Percentiles rank a stretch among this genome's conserved stretches.
Conservation (phyloP, 257 asterid species). For the Apocynum venetum region DNA sequence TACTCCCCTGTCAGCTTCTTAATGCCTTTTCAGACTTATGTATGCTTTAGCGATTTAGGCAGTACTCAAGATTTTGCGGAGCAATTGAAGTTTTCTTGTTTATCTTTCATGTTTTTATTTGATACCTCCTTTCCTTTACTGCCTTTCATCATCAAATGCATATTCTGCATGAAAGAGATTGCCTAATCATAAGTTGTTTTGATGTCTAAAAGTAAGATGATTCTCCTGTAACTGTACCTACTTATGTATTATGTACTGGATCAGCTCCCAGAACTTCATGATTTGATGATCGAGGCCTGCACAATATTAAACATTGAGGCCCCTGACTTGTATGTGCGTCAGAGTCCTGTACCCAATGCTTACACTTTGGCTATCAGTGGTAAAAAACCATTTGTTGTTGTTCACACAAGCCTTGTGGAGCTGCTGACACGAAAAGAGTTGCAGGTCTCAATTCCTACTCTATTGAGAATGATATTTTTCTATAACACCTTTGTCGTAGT, state of each 20-base stretch:
- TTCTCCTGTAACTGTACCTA: not conserved
- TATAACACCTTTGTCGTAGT: not conserved
- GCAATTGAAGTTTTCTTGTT: not conserved
- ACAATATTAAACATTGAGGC: conserved; percentile 58
- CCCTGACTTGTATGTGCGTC: conserved; percentile 85
- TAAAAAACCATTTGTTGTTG: conserved; percentile 89
- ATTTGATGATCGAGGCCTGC: conserved; percentile 77
- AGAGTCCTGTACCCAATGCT: conserved; percentile 91
- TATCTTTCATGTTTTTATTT: not conserved
- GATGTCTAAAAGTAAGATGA: not conserved
- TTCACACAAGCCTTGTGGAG: conserved; percentile 93
- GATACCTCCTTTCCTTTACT: not conserved
- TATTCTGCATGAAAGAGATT: not conserved
- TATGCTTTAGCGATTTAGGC: no score
- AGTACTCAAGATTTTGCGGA: not conserved
- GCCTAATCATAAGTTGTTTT: not conserved
- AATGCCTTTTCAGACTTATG: not conserved
- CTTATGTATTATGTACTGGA: conserved; percentile 16
- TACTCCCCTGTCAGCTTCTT: no score
- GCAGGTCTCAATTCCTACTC: conserved; percentile 45
- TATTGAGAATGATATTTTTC: not conserved
- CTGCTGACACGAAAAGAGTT: conserved; percentile 78
- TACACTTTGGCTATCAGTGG: conserved; percentile 91
- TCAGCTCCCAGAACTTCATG: conserved; percentile 85
- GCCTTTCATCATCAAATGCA: not conserved